These are phyloP conservation scores for Cladosporium austrohemisphaericum DNA, from an alignment of 2,329 filamentous ascomycete genomes.

Conservation along the genomic window DNA sequence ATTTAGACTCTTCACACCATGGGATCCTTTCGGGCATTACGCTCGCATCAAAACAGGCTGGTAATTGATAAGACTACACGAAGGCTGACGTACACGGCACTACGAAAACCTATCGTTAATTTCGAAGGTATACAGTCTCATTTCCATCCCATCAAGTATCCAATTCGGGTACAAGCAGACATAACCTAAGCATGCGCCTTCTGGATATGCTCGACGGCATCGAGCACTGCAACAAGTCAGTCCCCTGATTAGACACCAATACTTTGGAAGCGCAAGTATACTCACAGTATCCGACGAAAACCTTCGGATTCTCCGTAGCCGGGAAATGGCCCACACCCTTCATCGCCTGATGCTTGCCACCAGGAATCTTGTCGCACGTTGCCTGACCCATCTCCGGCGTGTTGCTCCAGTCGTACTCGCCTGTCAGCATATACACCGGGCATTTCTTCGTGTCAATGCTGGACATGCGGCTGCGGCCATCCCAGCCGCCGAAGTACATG, in stretches of 20 bases:
- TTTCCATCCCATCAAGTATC: no score
- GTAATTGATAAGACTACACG: no score
- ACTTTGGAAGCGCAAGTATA: not conserved
- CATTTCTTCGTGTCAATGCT: slow-evolving; percentile 48
- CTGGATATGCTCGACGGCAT: slow-evolving; percentile 34
- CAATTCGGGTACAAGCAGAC: no score
- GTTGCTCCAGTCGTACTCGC: slow-evolving; percentile 49
- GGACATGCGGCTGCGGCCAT: slow-evolving; percentile 43
- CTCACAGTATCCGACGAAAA: slow-evolving; percentile 31
- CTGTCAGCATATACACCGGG: slow-evolving; percentile 50
- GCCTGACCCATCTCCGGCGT: slow-evolving; percentile 45
- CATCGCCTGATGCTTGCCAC: slow-evolving; percentile 44
- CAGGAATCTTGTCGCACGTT: slow-evolving; percentile 47
- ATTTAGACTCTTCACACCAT: not conserved
- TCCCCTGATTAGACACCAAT: not conserved
- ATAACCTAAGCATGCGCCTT: slow-evolving; percentile 14
- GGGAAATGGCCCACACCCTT: slow-evolving; percentile 47
- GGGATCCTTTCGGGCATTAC: not conserved
- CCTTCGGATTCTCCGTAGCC: slow-evolving; percentile 40
- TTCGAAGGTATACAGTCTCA: no score
- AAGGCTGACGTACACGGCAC: no score
- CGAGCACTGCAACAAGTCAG: slow-evolving; percentile 23
- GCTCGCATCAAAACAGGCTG: not conserved
- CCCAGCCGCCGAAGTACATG: slow-evolving; percentile 37
- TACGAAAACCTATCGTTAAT: no score